Evolutionary conservation across 768 basidiomycete species (phyloP).

Genomic region (Crucibulum laeve): DNA sequence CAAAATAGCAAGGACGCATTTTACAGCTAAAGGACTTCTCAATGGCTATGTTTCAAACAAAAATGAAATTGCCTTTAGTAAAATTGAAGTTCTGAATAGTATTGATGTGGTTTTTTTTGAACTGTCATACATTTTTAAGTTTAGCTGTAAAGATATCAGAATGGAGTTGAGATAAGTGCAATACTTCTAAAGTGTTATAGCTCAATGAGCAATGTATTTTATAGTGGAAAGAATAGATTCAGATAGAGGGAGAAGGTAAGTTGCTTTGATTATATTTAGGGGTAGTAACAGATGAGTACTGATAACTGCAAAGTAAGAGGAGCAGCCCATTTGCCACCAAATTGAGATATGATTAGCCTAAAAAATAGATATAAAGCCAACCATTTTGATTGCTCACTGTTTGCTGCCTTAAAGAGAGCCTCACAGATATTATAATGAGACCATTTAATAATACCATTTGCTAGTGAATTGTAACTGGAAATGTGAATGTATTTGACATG

Average conservation of each 20-base stretch:
- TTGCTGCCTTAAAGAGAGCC: slow-evolving; percentile 9
- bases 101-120: slow-evolving; percentile 1
- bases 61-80: slow-evolving; percentile 11
- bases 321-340: slow-evolving; percentile 10
- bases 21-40: slow-evolving; percentile 17
- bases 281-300: slow-evolving; percentile 17
- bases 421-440: slow-evolving; percentile 11
- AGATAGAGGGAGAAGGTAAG: slow-evolving; percentile 13
- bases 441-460: slow-evolving; percentile 24
- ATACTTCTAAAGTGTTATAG: not conserved
- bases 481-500: slow-evolving; percentile 27
- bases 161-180: not conserved
- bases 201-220: slow-evolving; percentile 1
- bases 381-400: slow-evolving; percentile 15
- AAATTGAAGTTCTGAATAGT: slow-evolving; percentile 10
- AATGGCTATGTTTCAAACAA: slow-evolving; percentile 17
- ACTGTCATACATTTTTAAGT: not conserved
- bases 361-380: slow-evolving; percentile 2
- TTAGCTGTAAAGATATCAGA: not conserved
- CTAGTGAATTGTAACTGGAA: slow-evolving; percentile 26
- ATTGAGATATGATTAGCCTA: slow-evolving; percentile 11
- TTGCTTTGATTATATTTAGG: slow-evolving; percentile 21
- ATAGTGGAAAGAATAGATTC: not conserved
- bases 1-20: slow-evolving; percentile 19
- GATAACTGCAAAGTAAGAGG: slow-evolving; percentile 14